Evolutionary conservation across 2,329 filamentous ascomycete species (phyloP), one percentile per base, ranked within the genome.

Genomic region (Cladosporium colombiae): DNA sequence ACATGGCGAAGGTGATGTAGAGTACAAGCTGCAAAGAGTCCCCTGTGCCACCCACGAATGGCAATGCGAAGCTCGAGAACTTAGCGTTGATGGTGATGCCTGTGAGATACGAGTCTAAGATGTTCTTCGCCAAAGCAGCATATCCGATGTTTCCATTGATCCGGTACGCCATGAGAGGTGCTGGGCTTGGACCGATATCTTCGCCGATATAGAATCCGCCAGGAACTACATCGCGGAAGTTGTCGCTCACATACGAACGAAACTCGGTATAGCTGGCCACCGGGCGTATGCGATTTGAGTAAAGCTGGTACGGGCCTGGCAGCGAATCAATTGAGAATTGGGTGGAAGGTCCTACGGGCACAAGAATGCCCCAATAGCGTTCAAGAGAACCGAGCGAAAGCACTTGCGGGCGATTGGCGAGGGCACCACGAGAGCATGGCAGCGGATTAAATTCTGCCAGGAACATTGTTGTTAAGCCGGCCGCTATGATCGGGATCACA

Each of bases 121-220:
- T 84, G 92, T 96, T 93, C 82, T 97, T 82, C 83, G 89, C 72
- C 89, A 97, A 74, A 85, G 96, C 79, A 87, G 91, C 66, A 27
- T 79, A 77, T 16, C 86, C 84, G 23, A 92, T 80, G 13, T 84
- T 81, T 3, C 81, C 75, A 70, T 90, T 88, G 13, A 84, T 89
- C 66, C 85, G 81, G 79, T 91, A 95, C 1, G 89, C 87, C 68
- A 93, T 81, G 0, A 88, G 88, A 21, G 62, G 58, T 33, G 56
- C 64, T 1, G 91, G 86, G 3, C 82, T 77, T 1, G 83, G 66
- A 16, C 68, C 83, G 37, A 74, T 80, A 25, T 81, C 80, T 62
- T 89, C 84, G 18, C 57, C 67, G 2, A 95, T 80, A 82, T 90
- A 96, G 73, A 93, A 85, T 0, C 89, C 92, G 14, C 89, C 90